These are phyloP conservation scores for Suillus clintonianus DNA, from an alignment of 768 basidiomycete genomes.

Conservation along the genomic window DNA sequence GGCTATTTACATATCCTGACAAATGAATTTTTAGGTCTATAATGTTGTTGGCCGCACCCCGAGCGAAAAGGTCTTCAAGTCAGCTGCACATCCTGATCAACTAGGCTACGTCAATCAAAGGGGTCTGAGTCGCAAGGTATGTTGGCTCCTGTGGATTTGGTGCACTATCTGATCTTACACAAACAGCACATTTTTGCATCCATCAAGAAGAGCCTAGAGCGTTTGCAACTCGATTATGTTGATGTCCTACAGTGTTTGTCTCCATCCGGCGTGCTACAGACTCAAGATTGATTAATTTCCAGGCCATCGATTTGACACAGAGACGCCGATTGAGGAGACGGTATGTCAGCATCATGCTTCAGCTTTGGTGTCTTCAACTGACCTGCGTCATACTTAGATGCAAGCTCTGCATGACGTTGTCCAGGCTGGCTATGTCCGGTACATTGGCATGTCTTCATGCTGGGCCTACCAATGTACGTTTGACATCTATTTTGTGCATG, in stretches of 20 bases:
- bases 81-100: constrained; percentile 25
- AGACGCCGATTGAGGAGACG: constrained; percentile 31
- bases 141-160: background rate
- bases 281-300: constrained; percentile 19
- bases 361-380: constrained; percentile 3
- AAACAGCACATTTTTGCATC: constrained; percentile 70
- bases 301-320: constrained; percentile 34
- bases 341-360: constrained; percentile 38
- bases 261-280: background rate
- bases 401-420: constrained; percentile 69
- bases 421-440: constrained; percentile 60
- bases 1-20: background rate
- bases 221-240: constrained; percentile 75
- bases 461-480: constrained; percentile 53
- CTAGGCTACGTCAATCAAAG: constrained; percentile 58
- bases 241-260: constrained; percentile 68
- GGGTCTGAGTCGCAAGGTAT: constrained; percentile 47
- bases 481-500: background rate
- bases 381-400: constrained; percentile 42
- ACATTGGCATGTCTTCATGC: constrained; percentile 62
- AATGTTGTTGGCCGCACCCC: constrained; percentile 12
- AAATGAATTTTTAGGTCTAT: constrained; percentile 7
- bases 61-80: constrained; percentile 6
- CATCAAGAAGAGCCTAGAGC: constrained; percentile 61
- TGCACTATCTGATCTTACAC: background rate